phyloP scores from a whole-genome alignment of 1,139 yeast species.

The Nakaseomyces uthaithaninus region DNA sequence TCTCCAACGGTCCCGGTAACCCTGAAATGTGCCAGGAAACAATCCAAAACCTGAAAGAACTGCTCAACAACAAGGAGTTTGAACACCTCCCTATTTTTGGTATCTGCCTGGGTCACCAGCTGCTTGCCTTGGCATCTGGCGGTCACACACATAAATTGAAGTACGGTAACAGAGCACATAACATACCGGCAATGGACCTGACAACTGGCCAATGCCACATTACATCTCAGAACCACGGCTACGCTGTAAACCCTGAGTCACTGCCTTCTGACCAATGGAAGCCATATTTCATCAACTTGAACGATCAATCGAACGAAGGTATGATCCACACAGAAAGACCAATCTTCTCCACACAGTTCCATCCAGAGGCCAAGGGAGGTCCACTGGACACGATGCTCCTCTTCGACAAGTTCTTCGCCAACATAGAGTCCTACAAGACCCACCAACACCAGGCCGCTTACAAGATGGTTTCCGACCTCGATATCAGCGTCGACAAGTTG shows the following conservation, averaged over 20 bases:
- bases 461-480: constrained; percentile 14
- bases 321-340: constrained; percentile 84
- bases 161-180: constrained; percentile 98
- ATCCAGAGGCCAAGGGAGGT: constrained; percentile 99
- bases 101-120: constrained; percentile 94
- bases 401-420: constrained; percentile 79
- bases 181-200: constrained; percentile 89
- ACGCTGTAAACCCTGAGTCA: constrained; percentile 82
- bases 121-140: constrained; percentile 88
- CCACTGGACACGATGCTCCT: constrained; percentile 86
- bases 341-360: constrained; percentile 93
- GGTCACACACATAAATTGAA: constrained; percentile 88
- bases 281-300: constrained; percentile 83
- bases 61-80: constrained; percentile 47
- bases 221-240: constrained; percentile 97
- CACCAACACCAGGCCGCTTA: constrained; percentile 43
- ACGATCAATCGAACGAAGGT: constrained; percentile 95
- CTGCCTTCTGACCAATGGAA: constrained; percentile 62
- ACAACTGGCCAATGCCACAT: constrained; percentile 90
- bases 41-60: constrained; percentile 60
- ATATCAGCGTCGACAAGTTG: constrained; percentile 46
- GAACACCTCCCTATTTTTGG: constrained; percentile 87
- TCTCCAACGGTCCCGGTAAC: constrained; percentile 97
- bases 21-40: constrained; percentile 89
- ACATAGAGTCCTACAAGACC: constrained; percentile 49